Evolutionary conservation across 2,329 filamentous ascomycete species (phyloP), one percentile per base, ranked within the genome.

Genomic region (Aulographum hederae): DNA sequence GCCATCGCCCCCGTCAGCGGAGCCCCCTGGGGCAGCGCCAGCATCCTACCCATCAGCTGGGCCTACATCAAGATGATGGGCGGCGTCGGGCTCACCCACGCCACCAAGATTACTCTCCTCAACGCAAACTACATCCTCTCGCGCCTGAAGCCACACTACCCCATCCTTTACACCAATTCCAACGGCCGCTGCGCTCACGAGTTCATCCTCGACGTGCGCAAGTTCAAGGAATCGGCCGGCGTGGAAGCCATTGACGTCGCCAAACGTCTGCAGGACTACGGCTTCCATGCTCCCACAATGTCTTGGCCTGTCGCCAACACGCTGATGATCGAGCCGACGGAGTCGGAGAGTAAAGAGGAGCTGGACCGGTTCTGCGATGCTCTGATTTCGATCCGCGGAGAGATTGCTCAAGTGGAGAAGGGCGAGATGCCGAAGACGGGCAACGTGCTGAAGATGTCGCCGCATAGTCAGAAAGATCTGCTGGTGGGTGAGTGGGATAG

Each of bases 221-320:
- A 72, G 16, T 93, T 94, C 65, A 79, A 81, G 50, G 77, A 85
- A 33, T 71, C 73, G 1, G 72, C 78, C 5, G 82, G 81, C 17
- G 61, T 95, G 43, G 85, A 94, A 57, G 86, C 78, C 18, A 89
- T 93, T 43, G 86, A 95, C 48, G 78, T 95, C 41, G 86, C 86
- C 47, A 95, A 95, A 66, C 80, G 86, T 39, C 71, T 95, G 14
- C 85, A 94, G 56, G 86, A 95, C 51, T 95, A 92, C 51, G 86
- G 86, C 26, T 95, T 95, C 69, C 86, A 95, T 55, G 80, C 85
- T 1, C 86, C 86, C 0, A 95, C 86, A 32, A 94, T 95, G 86
- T 84, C 75, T 51, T 94, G 81, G 80, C 86, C 86, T 2, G 84
- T 95, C 2, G 69, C 81, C 32, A 91, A 91, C 57, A 94, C 86